phyloP scores from a whole-genome alignment of 495 filamentous ascomycete species.

The Tetracladium setigerum region DNA sequence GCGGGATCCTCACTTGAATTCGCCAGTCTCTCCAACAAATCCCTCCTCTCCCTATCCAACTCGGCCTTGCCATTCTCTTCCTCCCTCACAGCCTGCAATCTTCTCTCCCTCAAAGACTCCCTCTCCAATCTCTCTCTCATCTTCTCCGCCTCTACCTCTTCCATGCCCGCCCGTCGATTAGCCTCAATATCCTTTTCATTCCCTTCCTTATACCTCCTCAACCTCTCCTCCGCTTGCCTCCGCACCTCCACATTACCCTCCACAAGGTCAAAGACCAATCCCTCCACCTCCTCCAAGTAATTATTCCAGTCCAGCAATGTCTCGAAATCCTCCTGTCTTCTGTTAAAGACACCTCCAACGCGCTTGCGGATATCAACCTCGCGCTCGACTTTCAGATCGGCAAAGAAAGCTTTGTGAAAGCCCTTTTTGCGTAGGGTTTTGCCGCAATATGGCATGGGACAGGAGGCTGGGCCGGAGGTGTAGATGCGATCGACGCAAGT shows the following conservation, averaged over 20 bases:
- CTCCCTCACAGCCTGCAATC: conserved; percentile 39
- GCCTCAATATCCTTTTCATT: conserved; percentile 68
- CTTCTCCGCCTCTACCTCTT: conserved; percentile 53
- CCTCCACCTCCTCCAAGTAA: conserved; percentile 90
- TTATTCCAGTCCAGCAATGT: conserved; percentile 77
- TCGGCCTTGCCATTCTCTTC: conserved; percentile 43
- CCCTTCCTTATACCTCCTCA: conserved; percentile 58
- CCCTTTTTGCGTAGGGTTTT: conserved; percentile 75
- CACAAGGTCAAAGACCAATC: conserved; percentile 82
- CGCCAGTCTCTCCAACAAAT: conserved; percentile 43
- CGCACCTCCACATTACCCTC: conserved; percentile 58
- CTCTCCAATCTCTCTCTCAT: conserved; percentile 52
- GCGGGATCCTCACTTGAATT: conserved; percentile 35
- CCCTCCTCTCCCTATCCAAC: conserved; percentile 36
- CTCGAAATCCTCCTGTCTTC: conserved; percentile 83
- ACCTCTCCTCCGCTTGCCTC: conserved; percentile 52
- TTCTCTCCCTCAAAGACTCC: conserved; percentile 40
- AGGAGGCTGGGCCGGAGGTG: conserved; percentile 79
- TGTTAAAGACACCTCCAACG: conserved; percentile 79
- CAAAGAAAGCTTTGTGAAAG: conserved; percentile 85
- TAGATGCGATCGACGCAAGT: conserved; percentile 94
- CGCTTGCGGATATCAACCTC: conserved; percentile 87
- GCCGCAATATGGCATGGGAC: conserved; percentile 80
- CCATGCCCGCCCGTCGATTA: conserved; percentile 55
- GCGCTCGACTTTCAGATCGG: conserved; percentile 81